Percentiles rank a stretch among this genome's conserved stretches.
Evolutionary conservation across 2,329 filamentous ascomycete species (phyloP).

Genomic region (Talaromyces sp.): DNA sequence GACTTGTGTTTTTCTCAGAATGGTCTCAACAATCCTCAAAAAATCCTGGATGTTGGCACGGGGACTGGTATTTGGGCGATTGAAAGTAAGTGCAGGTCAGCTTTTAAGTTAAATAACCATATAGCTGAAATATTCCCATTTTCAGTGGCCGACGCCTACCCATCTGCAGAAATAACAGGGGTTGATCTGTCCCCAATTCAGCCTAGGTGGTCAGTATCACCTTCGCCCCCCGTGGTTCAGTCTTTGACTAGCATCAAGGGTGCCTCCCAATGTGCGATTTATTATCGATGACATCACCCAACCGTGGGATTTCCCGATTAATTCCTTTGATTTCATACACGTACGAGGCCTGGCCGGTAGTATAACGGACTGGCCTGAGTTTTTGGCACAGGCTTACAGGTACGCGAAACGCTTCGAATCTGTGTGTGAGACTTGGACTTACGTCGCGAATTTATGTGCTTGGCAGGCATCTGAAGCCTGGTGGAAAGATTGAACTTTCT

Average conservation of each 20-base stretch:
- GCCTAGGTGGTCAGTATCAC: slow-evolving; percentile 32
- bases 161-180: slow-evolving; percentile 43
- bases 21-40: slow-evolving; percentile 10
- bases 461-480: slow-evolving; percentile 29
- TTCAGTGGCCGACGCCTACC: slow-evolving; percentile 31
- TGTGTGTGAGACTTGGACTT: background rate
- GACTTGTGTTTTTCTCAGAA: slow-evolving; percentile 30
- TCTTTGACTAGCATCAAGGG: slow-evolving; percentile 18
- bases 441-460: background rate
- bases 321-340: slow-evolving; percentile 32
- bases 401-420: slow-evolving; percentile 5
- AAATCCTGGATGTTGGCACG: slow-evolving; percentile 18
- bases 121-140: background rate
- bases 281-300: slow-evolving; percentile 29
- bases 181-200: slow-evolving; percentile 51
- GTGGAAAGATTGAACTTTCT: slow-evolving; percentile 29
- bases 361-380: slow-evolving; percentile 24
- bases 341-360: slow-evolving; percentile 23
- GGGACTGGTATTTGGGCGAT: slow-evolving; percentile 19
- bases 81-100: slow-evolving; percentile 1
- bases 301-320: slow-evolving; percentile 24
- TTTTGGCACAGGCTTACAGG: slow-evolving; percentile 23
- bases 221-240: background rate
- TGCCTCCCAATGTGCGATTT: slow-evolving; percentile 31
- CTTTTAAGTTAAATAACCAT: background rate